phyloP scores from a whole-genome alignment of 2,329 filamentous ascomycete genomes.

The Sporothrix brasiliensis region DNA sequence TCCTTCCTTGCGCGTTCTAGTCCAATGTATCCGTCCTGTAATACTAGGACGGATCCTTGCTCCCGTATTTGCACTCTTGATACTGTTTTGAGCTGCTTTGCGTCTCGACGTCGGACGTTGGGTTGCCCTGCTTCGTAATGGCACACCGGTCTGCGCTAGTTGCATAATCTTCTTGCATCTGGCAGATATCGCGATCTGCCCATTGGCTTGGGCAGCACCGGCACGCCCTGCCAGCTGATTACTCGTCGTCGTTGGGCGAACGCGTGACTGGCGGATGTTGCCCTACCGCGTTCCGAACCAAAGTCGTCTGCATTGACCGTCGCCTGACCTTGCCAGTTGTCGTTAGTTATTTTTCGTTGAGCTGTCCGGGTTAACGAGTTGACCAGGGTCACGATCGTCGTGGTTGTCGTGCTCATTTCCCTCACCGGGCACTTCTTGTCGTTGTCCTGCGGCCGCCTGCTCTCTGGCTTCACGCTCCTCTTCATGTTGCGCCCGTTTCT shows the following conservation, averaged over 20 bases:
- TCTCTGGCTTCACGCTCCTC: conserved; percentile 29
- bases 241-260: not conserved
- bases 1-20: not conserved
- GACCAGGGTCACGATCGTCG: no score
- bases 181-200: not conserved
- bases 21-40: not conserved
- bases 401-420: not conserved
- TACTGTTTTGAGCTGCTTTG: no score
- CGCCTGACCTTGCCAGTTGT: no score
- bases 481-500: conserved; percentile 42
- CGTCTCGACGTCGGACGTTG: no score
- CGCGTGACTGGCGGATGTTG: no score
- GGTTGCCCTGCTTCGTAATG: not conserved
- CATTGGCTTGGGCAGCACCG: not conserved
- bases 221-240: not conserved
- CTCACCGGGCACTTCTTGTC: not conserved
- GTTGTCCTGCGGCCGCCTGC: conserved; percentile 1
- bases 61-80: no score
- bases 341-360: no score
- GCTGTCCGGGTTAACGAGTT: no score
- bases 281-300: no score
- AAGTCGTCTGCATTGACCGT: no score
- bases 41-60: not conserved
- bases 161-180: not conserved
- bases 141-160: not conserved